Conservation (phyloP, 495 filamentous ascomycete species). For the Penicillium herquei region DNA sequence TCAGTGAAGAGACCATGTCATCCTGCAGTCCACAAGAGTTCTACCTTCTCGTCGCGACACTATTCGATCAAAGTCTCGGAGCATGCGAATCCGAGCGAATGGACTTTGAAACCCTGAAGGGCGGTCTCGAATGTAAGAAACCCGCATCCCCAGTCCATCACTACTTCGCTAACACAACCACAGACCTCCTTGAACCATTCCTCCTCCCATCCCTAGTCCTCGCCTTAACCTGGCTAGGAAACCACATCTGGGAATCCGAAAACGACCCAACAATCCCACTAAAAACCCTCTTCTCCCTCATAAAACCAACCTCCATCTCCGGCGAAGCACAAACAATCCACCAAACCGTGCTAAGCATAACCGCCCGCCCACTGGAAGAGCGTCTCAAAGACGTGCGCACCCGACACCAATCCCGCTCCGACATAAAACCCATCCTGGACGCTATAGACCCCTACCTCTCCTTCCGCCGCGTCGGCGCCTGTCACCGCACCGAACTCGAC, state of each 20-base stretch:
- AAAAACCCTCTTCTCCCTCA: slow-evolving; percentile 71
- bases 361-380: slow-evolving; percentile 73
- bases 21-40: slow-evolving; percentile 92
- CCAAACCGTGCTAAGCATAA: slow-evolving; percentile 76
- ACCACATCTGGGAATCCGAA: slow-evolving; percentile 72
- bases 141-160: not conserved
- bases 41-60: slow-evolving; percentile 82
- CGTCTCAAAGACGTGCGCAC: slow-evolving; percentile 71
- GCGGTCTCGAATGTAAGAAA: slow-evolving; percentile 78
- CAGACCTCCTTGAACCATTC: slow-evolving; percentile 85
- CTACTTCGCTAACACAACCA: not conserved
- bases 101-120: slow-evolving; percentile 77
- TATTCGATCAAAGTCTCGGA: slow-evolving; percentile 81
- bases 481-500: slow-evolving; percentile 72
- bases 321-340: slow-evolving; percentile 81
- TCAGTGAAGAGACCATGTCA: slow-evolving; percentile 86
- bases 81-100: slow-evolving; percentile 70
- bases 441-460: slow-evolving; percentile 67
- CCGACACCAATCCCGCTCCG: slow-evolving; percentile 62
- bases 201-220: slow-evolving; percentile 83
- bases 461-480: slow-evolving; percentile 62
- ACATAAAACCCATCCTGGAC: slow-evolving; percentile 69
- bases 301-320: slow-evolving; percentile 74
- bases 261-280: slow-evolving; percentile 60
- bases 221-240: slow-evolving; percentile 76